Conservation (phyloP, 192 early-diverging fungal genomes). For the Entomortierella lignicola region DNA sequence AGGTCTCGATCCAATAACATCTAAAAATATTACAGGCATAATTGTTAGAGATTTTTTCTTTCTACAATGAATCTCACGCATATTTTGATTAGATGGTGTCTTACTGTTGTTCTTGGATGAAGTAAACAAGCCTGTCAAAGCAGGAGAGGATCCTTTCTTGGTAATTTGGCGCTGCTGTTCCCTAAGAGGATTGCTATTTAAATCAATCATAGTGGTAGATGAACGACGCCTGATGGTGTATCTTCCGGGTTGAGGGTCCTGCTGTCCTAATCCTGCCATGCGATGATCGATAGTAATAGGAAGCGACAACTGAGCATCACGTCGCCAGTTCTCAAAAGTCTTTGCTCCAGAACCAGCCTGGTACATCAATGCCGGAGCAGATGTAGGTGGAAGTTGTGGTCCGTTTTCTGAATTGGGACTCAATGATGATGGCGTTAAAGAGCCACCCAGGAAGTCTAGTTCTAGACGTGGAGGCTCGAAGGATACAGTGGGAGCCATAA, state of each 20-base stretch:
- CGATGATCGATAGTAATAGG: slow-evolving; percentile 6
- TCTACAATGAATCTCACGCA: background rate
- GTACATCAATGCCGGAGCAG: slow-evolving; percentile 33
- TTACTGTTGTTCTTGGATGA: slow-evolving; percentile 29
- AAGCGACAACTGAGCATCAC: slow-evolving; percentile 15
- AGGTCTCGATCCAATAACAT: slow-evolving; percentile 5
- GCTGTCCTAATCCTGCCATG: background rate
- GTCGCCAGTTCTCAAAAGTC: slow-evolving; percentile 19
- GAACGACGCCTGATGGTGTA: slow-evolving; percentile 26
- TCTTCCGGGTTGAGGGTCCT: slow-evolving; percentile 17
- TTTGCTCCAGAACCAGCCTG: background rate
- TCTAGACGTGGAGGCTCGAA: slow-evolving; percentile 48
- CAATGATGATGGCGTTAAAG: slow-evolving; percentile 5
- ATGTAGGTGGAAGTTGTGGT: slow-evolving; percentile 4
- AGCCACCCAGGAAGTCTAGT: slow-evolving; percentile 26
- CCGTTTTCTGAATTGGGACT: background rate
- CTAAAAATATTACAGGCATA: slow-evolving; percentile 23
- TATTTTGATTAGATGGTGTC: background rate
- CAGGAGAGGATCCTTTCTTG: slow-evolving; percentile 16
- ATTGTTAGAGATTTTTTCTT: slow-evolving; percentile 7
- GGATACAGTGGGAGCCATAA: slow-evolving; percentile 6
- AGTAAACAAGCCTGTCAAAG: background rate
- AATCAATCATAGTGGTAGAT: slow-evolving; percentile 16
- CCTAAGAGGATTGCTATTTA: slow-evolving; percentile 5
- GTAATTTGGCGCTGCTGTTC: slow-evolving; percentile 23